These are phyloP conservation scores for Macrophomina phaseolina DNA, from an alignment of 2,329 filamentous ascomycete genomes.

Conservation along the genomic window DNA sequence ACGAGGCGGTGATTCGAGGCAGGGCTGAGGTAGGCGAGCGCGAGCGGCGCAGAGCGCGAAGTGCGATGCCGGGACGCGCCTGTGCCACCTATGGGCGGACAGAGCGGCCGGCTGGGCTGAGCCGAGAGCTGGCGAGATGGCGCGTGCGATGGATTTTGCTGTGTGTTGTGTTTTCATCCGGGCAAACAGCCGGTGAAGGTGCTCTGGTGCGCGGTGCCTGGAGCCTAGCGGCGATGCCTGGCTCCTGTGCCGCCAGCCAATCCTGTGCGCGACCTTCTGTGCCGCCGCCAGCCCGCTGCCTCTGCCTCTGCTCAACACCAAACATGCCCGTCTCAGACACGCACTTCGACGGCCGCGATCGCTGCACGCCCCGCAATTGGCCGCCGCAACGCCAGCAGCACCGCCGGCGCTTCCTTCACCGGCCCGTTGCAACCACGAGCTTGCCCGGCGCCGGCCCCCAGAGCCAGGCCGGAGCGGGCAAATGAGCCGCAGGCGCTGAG, in stretches of 20 bases:
- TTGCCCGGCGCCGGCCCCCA: not conserved
- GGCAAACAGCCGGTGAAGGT: slow-evolving; percentile 3
- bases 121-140: slow-evolving; percentile 9
- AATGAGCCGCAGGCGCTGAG: slow-evolving; percentile 16
- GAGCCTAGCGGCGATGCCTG: not conserved
- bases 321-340: not conserved
- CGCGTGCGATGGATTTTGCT: not conserved
- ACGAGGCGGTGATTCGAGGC: slow-evolving; percentile 19
- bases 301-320: not conserved
- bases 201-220: not conserved
- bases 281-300: not conserved
- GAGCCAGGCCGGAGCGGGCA: not conserved
- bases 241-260: not conserved
- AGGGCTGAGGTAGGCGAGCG: not conserved
- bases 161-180: not conserved
- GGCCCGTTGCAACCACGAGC: not conserved
- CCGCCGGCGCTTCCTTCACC: no score
- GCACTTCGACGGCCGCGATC: not conserved
- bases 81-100: not conserved
- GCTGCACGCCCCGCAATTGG: not conserved
- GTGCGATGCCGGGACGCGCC: not conserved
- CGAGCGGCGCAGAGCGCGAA: not conserved
- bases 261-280: not conserved
- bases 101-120: not conserved
- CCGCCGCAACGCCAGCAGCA: not conserved